phyloP scores from a whole-genome alignment of 2,329 filamentous ascomycete species.

The Myriosclerotinia duriaeana region DNA sequence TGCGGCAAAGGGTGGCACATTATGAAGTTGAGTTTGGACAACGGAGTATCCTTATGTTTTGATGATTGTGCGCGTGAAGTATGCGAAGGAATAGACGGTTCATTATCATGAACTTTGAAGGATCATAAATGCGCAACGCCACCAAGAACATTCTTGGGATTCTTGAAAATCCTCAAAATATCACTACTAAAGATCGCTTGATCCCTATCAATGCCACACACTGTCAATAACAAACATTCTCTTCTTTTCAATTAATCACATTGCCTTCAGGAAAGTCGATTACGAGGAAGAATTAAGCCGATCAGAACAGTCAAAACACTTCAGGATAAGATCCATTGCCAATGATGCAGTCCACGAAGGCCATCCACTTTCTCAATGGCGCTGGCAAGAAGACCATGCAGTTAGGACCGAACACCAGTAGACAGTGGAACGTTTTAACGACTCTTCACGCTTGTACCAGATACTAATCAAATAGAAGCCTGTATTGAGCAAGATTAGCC shows the following conservation, averaged over 20 bases:
- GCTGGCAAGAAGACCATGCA: constrained; percentile 74
- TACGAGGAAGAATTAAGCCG: constrained; percentile 59
- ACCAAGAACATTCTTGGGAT: constrained; percentile 3
- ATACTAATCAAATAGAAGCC: constrained; percentile 69
- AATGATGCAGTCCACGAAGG: constrained; percentile 63
- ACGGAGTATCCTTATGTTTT: constrained; percentile 59
- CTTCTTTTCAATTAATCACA: constrained; percentile 68
- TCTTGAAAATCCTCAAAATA: constrained; percentile 12
- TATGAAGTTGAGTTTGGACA: constrained; percentile 64
- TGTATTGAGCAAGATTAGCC: constrained; percentile 54
- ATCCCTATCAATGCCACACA: background rate
- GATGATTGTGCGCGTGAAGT: constrained; percentile 71
- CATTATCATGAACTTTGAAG: background rate
- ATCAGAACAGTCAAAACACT: constrained; percentile 62
- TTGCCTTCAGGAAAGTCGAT: constrained; percentile 71
- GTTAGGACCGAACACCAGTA: constrained; percentile 82
- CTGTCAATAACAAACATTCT: constrained; percentile 42
- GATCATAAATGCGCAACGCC: background rate
- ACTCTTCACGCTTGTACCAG: constrained; percentile 83
- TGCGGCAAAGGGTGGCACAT: constrained; percentile 60
- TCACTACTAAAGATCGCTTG: background rate
- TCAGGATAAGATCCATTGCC: constrained; percentile 73
- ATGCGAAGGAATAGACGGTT: constrained; percentile 72
- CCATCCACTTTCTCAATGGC: constrained; percentile 82
- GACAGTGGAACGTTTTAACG: constrained; percentile 88